These are phyloP conservation scores for Phytophthora sojae DNA, from an alignment of 352 stramenopile species.

Conservation along the genomic window DNA sequence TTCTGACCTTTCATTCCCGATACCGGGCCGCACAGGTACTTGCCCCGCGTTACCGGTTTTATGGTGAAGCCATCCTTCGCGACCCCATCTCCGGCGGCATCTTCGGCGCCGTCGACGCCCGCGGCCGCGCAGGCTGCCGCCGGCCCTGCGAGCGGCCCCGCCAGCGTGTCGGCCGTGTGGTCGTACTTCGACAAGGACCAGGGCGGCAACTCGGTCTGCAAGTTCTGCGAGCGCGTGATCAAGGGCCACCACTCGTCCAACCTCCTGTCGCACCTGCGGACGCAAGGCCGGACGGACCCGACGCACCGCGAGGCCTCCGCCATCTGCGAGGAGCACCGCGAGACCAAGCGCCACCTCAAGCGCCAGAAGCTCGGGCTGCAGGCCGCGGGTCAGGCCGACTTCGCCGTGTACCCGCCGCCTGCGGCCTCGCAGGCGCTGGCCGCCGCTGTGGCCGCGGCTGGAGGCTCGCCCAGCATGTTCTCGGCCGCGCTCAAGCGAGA, in stretches of 20 bases:
- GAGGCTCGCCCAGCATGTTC: slow-evolving; percentile 38
- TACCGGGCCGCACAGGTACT: background rate
- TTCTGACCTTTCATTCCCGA: slow-evolving; percentile 6
- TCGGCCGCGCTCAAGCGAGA: slow-evolving; percentile 42
- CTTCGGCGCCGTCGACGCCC: slow-evolving; percentile 12
- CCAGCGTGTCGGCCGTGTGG: slow-evolving; percentile 84
- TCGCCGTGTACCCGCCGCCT: slow-evolving; percentile 55
- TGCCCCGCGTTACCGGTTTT: slow-evolving; percentile 40
- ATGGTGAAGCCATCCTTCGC: slow-evolving; percentile 41
- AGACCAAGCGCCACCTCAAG: slow-evolving; percentile 83
- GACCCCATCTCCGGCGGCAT: slow-evolving; percentile 24
- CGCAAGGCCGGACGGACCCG: slow-evolving; percentile 68
- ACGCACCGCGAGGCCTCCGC: slow-evolving; percentile 77
- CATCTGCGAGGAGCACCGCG: slow-evolving; percentile 83
- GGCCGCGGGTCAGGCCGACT: slow-evolving; percentile 43
- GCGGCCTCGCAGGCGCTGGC: slow-evolving; percentile 45
- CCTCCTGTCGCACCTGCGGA: slow-evolving; percentile 81
- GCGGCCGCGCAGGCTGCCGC: background rate
- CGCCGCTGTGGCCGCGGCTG: slow-evolving; percentile 50
- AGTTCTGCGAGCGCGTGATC: slow-evolving; percentile 87
- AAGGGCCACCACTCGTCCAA: slow-evolving; percentile 89
- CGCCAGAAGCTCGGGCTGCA: slow-evolving; percentile 74
- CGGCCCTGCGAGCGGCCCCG: slow-evolving; percentile 35
- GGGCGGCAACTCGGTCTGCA: slow-evolving; percentile 81
- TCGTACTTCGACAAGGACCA: slow-evolving; percentile 85